These are phyloP conservation scores for Dryas drummondii DNA, from an alignment of 306 rosid genomes.

Conservation along the genomic window DNA sequence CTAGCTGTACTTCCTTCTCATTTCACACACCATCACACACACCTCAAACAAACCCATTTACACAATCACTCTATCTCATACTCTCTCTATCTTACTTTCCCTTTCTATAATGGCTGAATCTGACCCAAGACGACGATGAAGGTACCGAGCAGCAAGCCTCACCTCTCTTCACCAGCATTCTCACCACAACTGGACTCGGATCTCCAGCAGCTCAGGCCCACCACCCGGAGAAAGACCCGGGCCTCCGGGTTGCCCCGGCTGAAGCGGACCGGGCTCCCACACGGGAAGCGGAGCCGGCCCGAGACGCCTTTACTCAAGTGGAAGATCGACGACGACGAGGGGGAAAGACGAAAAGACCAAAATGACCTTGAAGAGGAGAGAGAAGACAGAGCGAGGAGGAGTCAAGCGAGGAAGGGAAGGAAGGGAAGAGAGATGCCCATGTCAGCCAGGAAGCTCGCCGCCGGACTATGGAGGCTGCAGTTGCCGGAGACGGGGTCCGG, in stretches of 20 bases:
- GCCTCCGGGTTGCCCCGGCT: constrained; percentile 38
- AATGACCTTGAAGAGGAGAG: constrained; percentile 33
- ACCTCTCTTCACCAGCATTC: constrained; percentile 28
- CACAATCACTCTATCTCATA: constrained; percentile 11
- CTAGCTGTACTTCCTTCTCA: constrained; percentile 31
- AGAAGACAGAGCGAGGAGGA: constrained; percentile 38
- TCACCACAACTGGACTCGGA: constrained; percentile 54
- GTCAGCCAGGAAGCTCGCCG: constrained; percentile 89
- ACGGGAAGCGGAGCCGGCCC: constrained; percentile 68
- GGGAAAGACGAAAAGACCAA: constrained; percentile 24
- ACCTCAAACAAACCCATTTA: constrained; percentile 19
- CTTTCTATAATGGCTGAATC: constrained; percentile 40
- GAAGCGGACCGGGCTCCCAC: constrained; percentile 31
- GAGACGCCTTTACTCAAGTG: constrained; percentile 76
- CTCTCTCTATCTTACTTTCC: background rate
- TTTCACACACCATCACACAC: constrained; percentile 30
- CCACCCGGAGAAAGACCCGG: constrained; percentile 37
- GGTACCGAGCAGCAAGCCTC: constrained; percentile 45
- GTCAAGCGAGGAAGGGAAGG: constrained; percentile 28
- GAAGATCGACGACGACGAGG: constrained; percentile 42
- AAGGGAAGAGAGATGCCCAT: constrained; percentile 38
- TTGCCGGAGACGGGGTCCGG: constrained; percentile 47
- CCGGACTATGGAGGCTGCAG: constrained; percentile 83
- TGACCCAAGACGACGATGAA: constrained; percentile 58
- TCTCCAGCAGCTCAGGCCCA: constrained; percentile 45